A percentile compares a stretch with the other conserved stretches of the same genome.
phyloP scores from a whole-genome alignment of 345 rosid genomes.

The Lumnitzera littorea region DNA sequence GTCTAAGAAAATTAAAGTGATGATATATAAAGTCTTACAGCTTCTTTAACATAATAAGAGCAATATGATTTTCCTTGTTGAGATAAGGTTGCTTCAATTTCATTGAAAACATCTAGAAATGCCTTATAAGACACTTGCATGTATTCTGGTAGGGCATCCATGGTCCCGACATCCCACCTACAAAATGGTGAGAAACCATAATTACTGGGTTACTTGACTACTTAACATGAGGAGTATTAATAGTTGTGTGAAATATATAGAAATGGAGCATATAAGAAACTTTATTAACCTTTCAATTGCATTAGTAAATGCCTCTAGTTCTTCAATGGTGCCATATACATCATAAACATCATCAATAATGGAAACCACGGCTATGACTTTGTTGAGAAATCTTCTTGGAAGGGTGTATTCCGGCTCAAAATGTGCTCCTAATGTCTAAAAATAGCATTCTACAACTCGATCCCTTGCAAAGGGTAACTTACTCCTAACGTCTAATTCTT shows the following conservation, averaged over 20 bases:
- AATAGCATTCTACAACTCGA: not conserved
- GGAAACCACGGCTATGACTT: constrained; percentile 10
- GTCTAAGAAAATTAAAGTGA: too few species aligned
- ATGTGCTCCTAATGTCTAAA: constrained; percentile 13
- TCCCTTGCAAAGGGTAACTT: not conserved
- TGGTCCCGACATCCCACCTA: constrained; percentile 18
- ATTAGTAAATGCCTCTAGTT: constrained; percentile 14
- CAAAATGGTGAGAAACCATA: too few species aligned
- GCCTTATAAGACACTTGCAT: constrained; percentile 22
- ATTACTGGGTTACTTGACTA: too few species aligned
- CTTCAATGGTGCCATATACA: constrained; percentile 20
- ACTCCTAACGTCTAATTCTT: constrained; percentile 2
- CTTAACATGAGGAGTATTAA: too few species aligned
- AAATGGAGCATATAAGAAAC: too few species aligned
- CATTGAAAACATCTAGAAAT: constrained; percentile 19
- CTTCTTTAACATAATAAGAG: constrained; percentile 17
- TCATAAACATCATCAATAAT: constrained; percentile 21
- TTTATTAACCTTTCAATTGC: constrained; percentile 19
- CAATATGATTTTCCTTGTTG: constrained; percentile 10
- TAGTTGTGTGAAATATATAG: too few species aligned
- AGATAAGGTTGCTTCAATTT: constrained; percentile 16
- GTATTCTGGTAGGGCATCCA: constrained; percentile 18
- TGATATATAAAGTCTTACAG: constrained; percentile 8
- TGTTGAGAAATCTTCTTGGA: constrained; percentile 11
- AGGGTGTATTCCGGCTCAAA: constrained; percentile 11